phyloP scores from a whole-genome alignment of 2,329 filamentous ascomycete genomes.

The Cladobotryum protrusum region DNA sequence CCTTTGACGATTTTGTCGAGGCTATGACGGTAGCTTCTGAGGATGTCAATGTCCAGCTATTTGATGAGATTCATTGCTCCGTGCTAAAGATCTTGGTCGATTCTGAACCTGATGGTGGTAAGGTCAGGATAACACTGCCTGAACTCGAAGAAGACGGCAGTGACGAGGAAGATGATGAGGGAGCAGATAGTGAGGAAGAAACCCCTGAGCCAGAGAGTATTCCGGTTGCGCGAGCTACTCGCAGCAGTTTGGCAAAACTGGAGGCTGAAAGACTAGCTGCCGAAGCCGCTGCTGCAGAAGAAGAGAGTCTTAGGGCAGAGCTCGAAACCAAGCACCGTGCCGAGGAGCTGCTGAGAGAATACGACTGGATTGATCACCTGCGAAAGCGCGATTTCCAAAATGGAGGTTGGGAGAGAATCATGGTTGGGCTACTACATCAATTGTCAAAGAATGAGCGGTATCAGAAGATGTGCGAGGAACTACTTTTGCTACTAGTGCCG shows the following conservation, averaged over 20 bases:
- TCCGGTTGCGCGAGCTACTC: slow-evolving; percentile 64
- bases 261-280: slow-evolving; percentile 65
- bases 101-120: slow-evolving; percentile 66
- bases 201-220: slow-evolving; percentile 67
- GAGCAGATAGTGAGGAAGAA: slow-evolving; percentile 44
- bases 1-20: slow-evolving; percentile 92
- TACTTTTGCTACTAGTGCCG: slow-evolving; percentile 77
- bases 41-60: slow-evolving; percentile 71
- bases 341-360: slow-evolving; percentile 65
- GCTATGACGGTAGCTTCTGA: slow-evolving; percentile 73
- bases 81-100: slow-evolving; percentile 82
- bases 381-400: slow-evolving; percentile 77
- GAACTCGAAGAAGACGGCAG: slow-evolving; percentile 67
- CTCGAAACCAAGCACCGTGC: slow-evolving; percentile 59
- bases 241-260: slow-evolving; percentile 77
- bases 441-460: slow-evolving; percentile 69
- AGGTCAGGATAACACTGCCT: slow-evolving; percentile 71
- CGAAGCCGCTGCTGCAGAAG: slow-evolving; percentile 50
- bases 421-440: slow-evolving; percentile 81
- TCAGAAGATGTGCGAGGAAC: slow-evolving; percentile 66
- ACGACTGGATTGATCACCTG: slow-evolving; percentile 80
- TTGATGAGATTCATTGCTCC: slow-evolving; percentile 87
- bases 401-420: slow-evolving; percentile 86
- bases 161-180: slow-evolving; percentile 57
- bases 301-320: slow-evolving; percentile 38